Percentiles rank a stretch among this genome's conserved stretches.
phyloP scores from a whole-genome alignment of 164 flowering plant genomes.

The Piper betle region DNA sequence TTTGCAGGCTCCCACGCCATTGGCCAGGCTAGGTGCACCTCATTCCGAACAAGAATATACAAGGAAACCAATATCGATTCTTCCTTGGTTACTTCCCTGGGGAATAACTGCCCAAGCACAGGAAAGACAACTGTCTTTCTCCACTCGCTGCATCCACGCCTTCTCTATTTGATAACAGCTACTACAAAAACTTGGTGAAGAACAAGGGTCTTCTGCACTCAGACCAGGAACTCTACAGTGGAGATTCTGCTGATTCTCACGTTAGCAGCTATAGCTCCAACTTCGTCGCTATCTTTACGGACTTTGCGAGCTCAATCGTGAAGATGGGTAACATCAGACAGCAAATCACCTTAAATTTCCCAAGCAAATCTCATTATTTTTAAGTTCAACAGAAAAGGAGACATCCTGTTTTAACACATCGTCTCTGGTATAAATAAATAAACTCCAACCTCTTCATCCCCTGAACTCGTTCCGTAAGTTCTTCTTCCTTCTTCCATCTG shows the following conservation, averaged over 20 bases:
- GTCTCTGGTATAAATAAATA: too few relatives aligned
- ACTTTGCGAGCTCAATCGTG: conserved; percentile 8
- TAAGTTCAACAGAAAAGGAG: too few relatives aligned
- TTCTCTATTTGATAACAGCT: conserved; percentile 4
- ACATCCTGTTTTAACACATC: too few relatives aligned
- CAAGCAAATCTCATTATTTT: too few relatives aligned
- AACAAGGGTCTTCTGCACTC: conserved; percentile 9
- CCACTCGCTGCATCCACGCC: conserved; percentile 6
- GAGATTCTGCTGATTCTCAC: conserved; percentile 2
- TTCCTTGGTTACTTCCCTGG: not conserved
- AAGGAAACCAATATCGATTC: conserved; percentile 9
- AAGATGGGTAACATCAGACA: conserved; percentile 9
- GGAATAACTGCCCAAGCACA: conserved; percentile 1
- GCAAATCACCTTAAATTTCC: too few relatives aligned
- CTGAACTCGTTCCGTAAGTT: too few relatives aligned
- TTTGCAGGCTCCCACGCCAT: conserved; percentile 8
- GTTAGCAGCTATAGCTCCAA: conserved; percentile 2
- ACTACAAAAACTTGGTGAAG: conserved; percentile 6
- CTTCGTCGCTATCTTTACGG: not conserved
- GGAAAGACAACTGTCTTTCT: conserved; percentile 6
- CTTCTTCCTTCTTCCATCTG: too few relatives aligned
- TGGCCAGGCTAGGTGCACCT: conserved; percentile 7
- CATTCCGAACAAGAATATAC: conserved; percentile 8
- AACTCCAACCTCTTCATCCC: too few relatives aligned
- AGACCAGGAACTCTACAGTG: conserved; percentile 8